These are phyloP conservation scores for Stentor coeruleus DNA, from an alignment of 73 alveolate species.

Conservation along the genomic window DNA sequence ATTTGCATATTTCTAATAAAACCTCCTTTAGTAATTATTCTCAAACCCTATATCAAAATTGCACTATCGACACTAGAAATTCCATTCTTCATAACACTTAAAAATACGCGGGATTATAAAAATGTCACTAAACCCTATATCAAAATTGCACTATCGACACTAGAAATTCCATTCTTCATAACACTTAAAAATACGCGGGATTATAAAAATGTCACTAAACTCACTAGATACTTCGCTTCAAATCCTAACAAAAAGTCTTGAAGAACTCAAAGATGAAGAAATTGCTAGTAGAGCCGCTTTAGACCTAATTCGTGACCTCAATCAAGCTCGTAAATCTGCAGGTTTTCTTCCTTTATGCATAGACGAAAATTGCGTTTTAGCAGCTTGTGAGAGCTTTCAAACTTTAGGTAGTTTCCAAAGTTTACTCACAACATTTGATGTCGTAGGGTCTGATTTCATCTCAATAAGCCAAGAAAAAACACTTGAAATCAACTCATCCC, in stretches of 20 bases:
- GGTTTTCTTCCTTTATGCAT: background rate
- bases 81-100: too few species aligned
- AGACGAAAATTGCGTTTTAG: slow-evolving; percentile 1
- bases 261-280: background rate
- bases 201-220: slow-evolving; percentile 20
- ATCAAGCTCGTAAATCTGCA: background rate
- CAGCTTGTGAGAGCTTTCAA: background rate
- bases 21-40: too few species aligned
- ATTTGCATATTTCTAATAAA: too few species aligned
- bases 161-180: too few species aligned
- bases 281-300: background rate
- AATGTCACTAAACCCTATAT: too few species aligned
- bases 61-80: too few species aligned
- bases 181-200: too few species aligned
- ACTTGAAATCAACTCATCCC: background rate
- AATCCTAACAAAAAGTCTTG: background rate
- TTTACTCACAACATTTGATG: background rate
- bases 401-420: background rate
- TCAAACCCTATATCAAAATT: too few species aligned
- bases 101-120: too few species aligned
- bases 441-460: slow-evolving; percentile 1
- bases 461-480: background rate
- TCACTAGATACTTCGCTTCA: background rate
- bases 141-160: too few species aligned
- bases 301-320: background rate